Evolutionary conservation across 495 filamentous ascomycete genomes (phyloP).

Genomic region (Hypoxylon fragiforme): DNA sequence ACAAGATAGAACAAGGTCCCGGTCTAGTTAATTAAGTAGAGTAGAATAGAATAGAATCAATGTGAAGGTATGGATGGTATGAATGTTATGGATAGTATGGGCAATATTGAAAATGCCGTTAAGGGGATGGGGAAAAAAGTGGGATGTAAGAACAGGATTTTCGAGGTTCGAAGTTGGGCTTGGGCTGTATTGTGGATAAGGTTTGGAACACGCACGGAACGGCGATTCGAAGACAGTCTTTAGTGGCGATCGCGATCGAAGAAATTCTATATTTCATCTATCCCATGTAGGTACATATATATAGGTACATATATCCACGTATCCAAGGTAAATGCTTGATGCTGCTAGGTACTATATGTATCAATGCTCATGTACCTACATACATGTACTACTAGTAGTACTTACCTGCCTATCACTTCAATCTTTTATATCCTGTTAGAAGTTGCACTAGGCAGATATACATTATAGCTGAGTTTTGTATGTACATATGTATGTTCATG

Average conservation of each 20-base stretch:
- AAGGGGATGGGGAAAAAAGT: constrained; percentile 26
- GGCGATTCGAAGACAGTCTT: constrained; percentile 24
- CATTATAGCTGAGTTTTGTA: background rate
- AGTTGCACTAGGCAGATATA: no score
- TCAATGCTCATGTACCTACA: no score
- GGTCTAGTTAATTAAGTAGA: background rate
- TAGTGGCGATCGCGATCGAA: constrained; percentile 37
- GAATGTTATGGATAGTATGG: no score
- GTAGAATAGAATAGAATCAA: background rate
- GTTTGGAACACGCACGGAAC: constrained; percentile 25
- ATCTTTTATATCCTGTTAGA: no score
- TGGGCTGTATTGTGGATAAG: constrained; percentile 33
- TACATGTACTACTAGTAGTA: no score
- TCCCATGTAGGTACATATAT: background rate
- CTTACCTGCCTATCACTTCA: no score
- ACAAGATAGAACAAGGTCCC: no score
- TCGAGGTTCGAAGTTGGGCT: constrained; percentile 24
- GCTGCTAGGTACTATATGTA: background rate
- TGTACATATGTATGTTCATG: background rate
- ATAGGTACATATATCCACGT: background rate
- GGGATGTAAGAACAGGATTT: constrained; percentile 36
- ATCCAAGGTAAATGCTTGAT: no score
- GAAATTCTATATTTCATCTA: constrained; percentile 3
- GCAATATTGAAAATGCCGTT: constrained; percentile 32
- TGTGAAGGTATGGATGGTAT: no score